These are phyloP conservation scores for Leptosphaerulina australis DNA, from an alignment of 2,329 filamentous ascomycete species.

Conservation along the genomic window DNA sequence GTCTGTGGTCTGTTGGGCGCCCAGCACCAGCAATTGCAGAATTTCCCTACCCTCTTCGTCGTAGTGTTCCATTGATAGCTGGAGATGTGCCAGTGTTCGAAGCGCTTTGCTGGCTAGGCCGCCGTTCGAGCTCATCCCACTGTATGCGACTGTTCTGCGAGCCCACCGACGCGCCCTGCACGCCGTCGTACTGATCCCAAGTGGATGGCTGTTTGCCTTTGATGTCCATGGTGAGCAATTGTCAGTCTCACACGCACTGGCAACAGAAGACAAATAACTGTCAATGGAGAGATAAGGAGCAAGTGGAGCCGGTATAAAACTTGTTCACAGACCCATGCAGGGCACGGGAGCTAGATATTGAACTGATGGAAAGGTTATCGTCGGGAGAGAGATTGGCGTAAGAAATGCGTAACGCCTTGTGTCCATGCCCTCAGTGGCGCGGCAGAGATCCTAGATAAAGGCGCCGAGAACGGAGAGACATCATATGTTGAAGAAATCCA, in stretches of 20 bases:
- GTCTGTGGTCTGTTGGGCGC: slow-evolving; percentile 8
- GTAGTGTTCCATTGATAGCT: slow-evolving; percentile 35
- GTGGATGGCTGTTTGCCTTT: slow-evolving; percentile 51
- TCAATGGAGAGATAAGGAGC: slow-evolving; percentile 5
- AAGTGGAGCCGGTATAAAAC: slow-evolving; percentile 27
- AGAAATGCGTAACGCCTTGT: slow-evolving; percentile 20
- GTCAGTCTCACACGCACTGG: slow-evolving; percentile 9
- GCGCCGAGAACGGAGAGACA: slow-evolving; percentile 22
- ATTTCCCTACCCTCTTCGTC: slow-evolving; percentile 45
- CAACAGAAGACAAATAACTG: slow-evolving; percentile 5
- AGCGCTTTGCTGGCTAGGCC: slow-evolving; percentile 39
- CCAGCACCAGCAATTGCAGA: background rate
- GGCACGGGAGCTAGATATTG: slow-evolving; percentile 41
- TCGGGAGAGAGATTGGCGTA: slow-evolving; percentile 33
- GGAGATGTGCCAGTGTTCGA: slow-evolving; percentile 36
- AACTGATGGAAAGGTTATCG: slow-evolving; percentile 34
- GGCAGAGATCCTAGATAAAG: slow-evolving; percentile 10
- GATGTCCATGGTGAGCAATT: slow-evolving; percentile 42
- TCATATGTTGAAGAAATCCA: too few relatives aligned
- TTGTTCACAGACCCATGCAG: slow-evolving; percentile 34
- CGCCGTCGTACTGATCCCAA: slow-evolving; percentile 55
- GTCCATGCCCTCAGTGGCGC: slow-evolving; percentile 12
- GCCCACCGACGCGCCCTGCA: slow-evolving; percentile 48
- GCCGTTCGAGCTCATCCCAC: slow-evolving; percentile 46
- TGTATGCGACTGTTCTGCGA: slow-evolving; percentile 43